These are phyloP conservation scores for Diversispora epigaea DNA, from an alignment of 192 early-diverging fungal species.

Conservation along the genomic window DNA sequence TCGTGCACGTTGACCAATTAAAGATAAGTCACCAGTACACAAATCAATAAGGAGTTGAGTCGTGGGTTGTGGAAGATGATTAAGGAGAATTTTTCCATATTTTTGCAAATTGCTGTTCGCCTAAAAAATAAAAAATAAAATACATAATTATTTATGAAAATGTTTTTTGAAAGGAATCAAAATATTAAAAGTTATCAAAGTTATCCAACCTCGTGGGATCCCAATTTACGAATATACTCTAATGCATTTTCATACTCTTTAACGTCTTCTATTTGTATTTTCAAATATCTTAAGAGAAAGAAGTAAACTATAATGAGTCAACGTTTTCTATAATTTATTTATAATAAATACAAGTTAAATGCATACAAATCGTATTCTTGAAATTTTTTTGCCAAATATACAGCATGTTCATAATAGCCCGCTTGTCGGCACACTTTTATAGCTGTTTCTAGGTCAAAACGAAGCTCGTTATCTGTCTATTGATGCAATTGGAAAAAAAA, in stretches of 20 bases:
- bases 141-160: background rate
- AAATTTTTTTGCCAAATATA: conserved; percentile 84
- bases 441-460: conserved; percentile 93
- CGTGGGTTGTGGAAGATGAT: conserved; percentile 53
- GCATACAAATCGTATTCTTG: conserved; percentile 72
- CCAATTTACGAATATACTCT: conserved; percentile 66
- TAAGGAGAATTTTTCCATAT: conserved; percentile 56
- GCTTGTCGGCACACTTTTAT: conserved; percentile 91
- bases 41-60: conserved; percentile 57
- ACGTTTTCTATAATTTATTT: background rate
- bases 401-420: conserved; percentile 87
- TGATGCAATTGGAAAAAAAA: background rate
- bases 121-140: conserved; percentile 3
- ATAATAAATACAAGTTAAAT: background rate
- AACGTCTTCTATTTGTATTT: conserved; percentile 89
- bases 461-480: conserved; percentile 69
- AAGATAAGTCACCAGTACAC: conserved; percentile 48
- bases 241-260: conserved; percentile 75
- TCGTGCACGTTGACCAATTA: conserved; percentile 6
- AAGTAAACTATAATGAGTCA: background rate
- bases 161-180: background rate
- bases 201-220: conserved; percentile 43
- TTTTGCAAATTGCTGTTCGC: conserved; percentile 58
- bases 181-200: background rate
- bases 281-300: conserved; percentile 62